Percentiles rank a stretch among this genome's conserved stretches.
Conservation (phyloP, 1,284 basidiomycete genomes). For the Sporisorium reilianum region DNA sequence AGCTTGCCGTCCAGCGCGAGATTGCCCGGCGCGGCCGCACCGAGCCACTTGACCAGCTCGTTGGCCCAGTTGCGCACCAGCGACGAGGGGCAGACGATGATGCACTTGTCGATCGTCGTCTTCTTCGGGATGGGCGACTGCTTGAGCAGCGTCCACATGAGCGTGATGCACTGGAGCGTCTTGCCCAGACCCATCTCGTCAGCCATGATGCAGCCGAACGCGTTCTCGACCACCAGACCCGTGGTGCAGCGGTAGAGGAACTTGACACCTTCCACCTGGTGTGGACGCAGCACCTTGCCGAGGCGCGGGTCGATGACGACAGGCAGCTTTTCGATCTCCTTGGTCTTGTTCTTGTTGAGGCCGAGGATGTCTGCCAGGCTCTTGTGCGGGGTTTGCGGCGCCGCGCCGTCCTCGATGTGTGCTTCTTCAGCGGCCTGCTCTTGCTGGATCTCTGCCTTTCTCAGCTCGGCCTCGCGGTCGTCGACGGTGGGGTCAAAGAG, state of each 20-base stretch:
- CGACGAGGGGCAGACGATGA: slow-evolving; percentile 97
- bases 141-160: slow-evolving; percentile 96
- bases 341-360: slow-evolving; percentile 61
- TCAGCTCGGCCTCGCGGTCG: slow-evolving; percentile 69
- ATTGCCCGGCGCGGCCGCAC: slow-evolving; percentile 60
- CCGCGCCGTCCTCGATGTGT: slow-evolving; percentile 34
- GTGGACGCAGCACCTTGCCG: slow-evolving; percentile 73
- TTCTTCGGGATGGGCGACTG: slow-evolving; percentile 91
- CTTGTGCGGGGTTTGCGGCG: slow-evolving; percentile 80
- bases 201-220: slow-evolving; percentile 99
- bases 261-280: slow-evolving; percentile 80
- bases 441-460: slow-evolving; percentile 48
- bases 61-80: slow-evolving; percentile 99
- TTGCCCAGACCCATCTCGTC: slow-evolving; percentile 94
- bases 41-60: slow-evolving; percentile 76
- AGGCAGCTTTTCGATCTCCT: slow-evolving; percentile 80
- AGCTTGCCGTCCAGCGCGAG: slow-evolving; percentile 67
- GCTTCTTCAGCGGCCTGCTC: slow-evolving; percentile 46
- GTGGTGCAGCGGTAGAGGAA: slow-evolving; percentile 97
- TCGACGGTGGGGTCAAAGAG: slow-evolving; percentile 97
- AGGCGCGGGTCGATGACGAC: slow-evolving; percentile 96
- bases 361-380: slow-evolving; percentile 87
- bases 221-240: slow-evolving; percentile 89
- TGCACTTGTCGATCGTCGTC: slow-evolving; percentile 93
- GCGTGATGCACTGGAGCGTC: slow-evolving; percentile 94